A percentile compares a stretch with the other conserved stretches of the same genome.
These are phyloP conservation scores for Tinospora cordifolia DNA, from an alignment of 164 flowering plant species.

Conservation along the genomic window DNA sequence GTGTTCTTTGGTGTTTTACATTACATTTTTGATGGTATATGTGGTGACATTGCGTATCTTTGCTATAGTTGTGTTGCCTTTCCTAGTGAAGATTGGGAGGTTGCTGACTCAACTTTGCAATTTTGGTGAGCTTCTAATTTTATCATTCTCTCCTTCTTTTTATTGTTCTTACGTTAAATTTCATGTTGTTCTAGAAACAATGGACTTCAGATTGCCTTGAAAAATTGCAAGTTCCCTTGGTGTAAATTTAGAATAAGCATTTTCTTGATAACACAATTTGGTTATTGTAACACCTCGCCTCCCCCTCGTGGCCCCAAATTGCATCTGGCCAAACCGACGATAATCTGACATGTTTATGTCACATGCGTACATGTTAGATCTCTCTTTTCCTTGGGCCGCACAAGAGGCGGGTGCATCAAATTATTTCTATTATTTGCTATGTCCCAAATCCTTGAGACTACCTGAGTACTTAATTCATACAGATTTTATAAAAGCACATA, in stretches of 20 bases:
- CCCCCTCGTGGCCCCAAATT: too few relatives aligned
- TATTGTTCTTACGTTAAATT: not conserved
- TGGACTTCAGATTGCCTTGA: not conserved
- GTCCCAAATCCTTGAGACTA: too few relatives aligned
- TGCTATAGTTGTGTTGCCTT: conserved; percentile 74
- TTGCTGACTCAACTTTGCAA: conserved; percentile 89
- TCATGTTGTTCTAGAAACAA: not conserved
- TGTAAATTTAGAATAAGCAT: not conserved
- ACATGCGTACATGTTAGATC: too few relatives aligned
- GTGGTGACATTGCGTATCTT: not conserved
- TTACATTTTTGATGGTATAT: not conserved
- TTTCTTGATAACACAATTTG: too few relatives aligned
- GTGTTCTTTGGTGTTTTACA: not conserved
- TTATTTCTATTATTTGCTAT: too few relatives aligned
- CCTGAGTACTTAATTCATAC: too few relatives aligned
- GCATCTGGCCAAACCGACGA: too few relatives aligned
- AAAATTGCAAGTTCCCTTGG: not conserved
- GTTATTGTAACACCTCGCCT: too few relatives aligned
- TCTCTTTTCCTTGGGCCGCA: too few relatives aligned
- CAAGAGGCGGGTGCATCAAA: too few relatives aligned
- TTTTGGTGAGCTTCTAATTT: conserved; percentile 55
- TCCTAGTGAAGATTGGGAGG: conserved; percentile 96
- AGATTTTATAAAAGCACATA: too few relatives aligned
- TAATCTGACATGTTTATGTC: not conserved
- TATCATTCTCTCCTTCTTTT: not conserved